Evolutionary conservation across 768 basidiomycete species (phyloP).

Genomic region (Pleurotus pulmonarius): DNA sequence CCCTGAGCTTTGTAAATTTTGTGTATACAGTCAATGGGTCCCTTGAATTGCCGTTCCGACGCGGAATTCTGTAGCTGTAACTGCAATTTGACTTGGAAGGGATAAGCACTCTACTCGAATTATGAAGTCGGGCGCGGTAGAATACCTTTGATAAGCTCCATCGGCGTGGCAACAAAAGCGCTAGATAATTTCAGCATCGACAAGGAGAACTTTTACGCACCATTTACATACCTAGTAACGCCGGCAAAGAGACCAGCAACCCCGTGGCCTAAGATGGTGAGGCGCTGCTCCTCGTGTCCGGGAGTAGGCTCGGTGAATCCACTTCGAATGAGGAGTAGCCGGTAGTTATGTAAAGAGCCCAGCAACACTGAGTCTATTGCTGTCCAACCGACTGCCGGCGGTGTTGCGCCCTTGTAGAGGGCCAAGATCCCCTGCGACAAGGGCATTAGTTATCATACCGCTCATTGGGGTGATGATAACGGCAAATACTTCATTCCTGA

Average conservation of each 20-base stretch:
- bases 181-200: constrained; percentile 27
- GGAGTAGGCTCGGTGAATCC: constrained; percentile 51
- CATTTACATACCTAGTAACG: constrained; percentile 53
- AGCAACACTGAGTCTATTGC: constrained; percentile 68
- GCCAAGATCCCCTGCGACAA: constrained; percentile 50
- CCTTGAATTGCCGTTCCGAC: constrained; percentile 55
- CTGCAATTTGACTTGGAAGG: constrained; percentile 56
- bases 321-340: constrained; percentile 50
- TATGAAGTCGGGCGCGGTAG: background rate
- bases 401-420: constrained; percentile 72
- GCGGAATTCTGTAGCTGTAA: constrained; percentile 54
- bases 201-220: constrained; percentile 6
- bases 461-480: background rate
- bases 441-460: background rate
- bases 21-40: constrained; percentile 61
- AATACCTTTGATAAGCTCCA: constrained; percentile 73
- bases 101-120: background rate
- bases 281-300: constrained; percentile 39
- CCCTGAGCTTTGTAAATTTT: constrained; percentile 65
- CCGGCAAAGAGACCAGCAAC: constrained; percentile 67
- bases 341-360: constrained; percentile 71
- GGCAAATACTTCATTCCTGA: constrained; percentile 53
- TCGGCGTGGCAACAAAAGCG: constrained; percentile 68
- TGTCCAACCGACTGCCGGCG: constrained; percentile 71
- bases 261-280: constrained; percentile 64